These are phyloP conservation scores for Linanthus parryae DNA, from an alignment of 148 eudicot species.

Conservation along the genomic window DNA sequence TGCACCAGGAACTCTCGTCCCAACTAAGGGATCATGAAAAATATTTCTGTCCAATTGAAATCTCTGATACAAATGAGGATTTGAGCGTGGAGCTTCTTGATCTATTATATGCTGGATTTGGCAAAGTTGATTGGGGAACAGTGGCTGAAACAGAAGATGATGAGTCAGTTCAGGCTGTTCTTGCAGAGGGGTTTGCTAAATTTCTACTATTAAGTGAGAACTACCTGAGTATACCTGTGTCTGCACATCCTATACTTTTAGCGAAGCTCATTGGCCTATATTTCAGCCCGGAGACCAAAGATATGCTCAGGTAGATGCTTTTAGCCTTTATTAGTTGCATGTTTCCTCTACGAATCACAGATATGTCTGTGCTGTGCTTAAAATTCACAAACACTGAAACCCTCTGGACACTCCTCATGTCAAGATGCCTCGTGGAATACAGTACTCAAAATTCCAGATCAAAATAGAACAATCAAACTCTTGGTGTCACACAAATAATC, in stretches of 20 bases:
- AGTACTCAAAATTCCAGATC: no score
- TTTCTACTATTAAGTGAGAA: constrained; percentile 85
- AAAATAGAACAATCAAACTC: no score
- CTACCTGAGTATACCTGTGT: constrained; percentile 50
- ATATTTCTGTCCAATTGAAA: constrained; percentile 19
- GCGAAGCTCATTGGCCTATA: constrained; percentile 65
- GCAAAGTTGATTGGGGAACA: constrained; percentile 25
- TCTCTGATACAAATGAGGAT: constrained; percentile 29
- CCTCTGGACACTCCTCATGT: no score
- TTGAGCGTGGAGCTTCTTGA: constrained; percentile 43
- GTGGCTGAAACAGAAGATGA: constrained; percentile 37
- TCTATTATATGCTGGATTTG: constrained; percentile 60
- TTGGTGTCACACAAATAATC: no score
- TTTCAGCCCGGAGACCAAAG: constrained; percentile 46
- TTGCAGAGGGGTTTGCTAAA: constrained; percentile 95
- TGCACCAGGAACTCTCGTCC: constrained; percentile 42
- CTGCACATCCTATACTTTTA: constrained; percentile 47
- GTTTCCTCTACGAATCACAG: background rate
- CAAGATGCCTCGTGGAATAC: no score
- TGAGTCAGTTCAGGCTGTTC: constrained; percentile 66
- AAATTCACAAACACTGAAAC: no score
- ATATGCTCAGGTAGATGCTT: constrained; percentile 49
- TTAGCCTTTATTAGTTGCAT: constrained; percentile 12
- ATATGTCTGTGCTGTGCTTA: no score
- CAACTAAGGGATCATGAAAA: constrained; percentile 25